Conservation (phyloP, 805 yeast genomes). For the Metschnikowia picachoensis region DNA sequence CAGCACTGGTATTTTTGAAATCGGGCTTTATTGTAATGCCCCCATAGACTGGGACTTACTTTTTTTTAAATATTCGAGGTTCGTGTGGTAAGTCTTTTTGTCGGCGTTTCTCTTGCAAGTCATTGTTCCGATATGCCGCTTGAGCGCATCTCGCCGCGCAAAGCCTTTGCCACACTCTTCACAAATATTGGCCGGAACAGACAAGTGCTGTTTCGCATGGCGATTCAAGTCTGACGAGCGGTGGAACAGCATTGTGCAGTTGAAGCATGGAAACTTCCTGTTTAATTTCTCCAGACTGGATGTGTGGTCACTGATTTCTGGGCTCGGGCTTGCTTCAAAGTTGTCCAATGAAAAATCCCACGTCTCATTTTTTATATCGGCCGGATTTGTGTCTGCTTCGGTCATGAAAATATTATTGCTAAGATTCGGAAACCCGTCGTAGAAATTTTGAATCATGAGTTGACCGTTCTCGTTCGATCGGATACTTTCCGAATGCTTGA, state of each 20-base stretch:
- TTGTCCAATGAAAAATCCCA: constrained; percentile 31
- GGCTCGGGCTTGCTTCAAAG: neutral
- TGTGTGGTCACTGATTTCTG: constrained; percentile 1
- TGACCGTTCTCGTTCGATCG: constrained; percentile 39
- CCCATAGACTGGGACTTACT: constrained; percentile 5
- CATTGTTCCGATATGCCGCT: constrained; percentile 68
- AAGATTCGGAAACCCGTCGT: constrained; percentile 40
- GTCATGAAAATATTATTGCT: constrained; percentile 37
- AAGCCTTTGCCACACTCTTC: constrained; percentile 76
- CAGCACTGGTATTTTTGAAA: no score
- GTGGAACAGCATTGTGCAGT: constrained; percentile 61
- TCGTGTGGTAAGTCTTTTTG: constrained; percentile 38
- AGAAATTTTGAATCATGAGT: constrained; percentile 40
- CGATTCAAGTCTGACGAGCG: constrained; percentile 68
- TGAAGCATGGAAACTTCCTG: constrained; percentile 51
- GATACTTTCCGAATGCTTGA: constrained; percentile 29
- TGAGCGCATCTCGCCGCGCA: constrained; percentile 79
- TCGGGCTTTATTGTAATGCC: no score
- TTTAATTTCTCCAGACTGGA: neutral
- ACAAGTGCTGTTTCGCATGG: constrained; percentile 71
- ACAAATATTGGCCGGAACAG: constrained; percentile 72
- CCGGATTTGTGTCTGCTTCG: constrained; percentile 2
- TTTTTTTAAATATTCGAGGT: constrained; percentile 21
- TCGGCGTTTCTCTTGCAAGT: constrained; percentile 73
- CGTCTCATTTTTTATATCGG: constrained; percentile 23